These are phyloP conservation scores for Agarophyton chilense DNA, from an alignment of 23 red algal species.

Conservation along the genomic window DNA sequence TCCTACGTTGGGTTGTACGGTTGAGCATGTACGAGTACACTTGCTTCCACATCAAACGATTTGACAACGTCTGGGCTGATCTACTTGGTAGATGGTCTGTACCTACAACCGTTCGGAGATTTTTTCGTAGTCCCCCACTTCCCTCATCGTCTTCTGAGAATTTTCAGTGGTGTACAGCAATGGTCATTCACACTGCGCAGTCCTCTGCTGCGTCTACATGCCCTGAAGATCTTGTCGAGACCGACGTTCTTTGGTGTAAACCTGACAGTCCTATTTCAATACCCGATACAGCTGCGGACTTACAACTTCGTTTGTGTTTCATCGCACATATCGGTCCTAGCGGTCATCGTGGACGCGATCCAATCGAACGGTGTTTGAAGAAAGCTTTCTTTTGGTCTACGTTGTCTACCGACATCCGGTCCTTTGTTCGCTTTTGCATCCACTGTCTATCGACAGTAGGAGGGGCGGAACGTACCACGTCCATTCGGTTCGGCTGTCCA, in stretches of 20 bases:
- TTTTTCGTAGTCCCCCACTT: constrained; percentile 1
- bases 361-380: background rate
- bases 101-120: background rate
- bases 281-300: constrained; percentile 6
- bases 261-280: constrained; percentile 14
- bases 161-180: constrained; percentile 3
- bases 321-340: constrained; percentile 18
- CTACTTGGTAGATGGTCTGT: background rate
- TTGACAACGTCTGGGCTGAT: constrained; percentile 46
- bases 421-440: constrained; percentile 45
- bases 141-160: background rate
- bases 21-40: constrained; percentile 56
- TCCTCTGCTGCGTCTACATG: background rate
- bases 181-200: background rate
- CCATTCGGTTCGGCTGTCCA: constrained; percentile 25
- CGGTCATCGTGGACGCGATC: background rate
- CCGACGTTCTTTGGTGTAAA: no score
- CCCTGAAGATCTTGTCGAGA: constrained; percentile 9
- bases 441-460: constrained; percentile 39
- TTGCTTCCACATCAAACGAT: constrained; percentile 39
- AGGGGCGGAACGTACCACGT: constrained; percentile 46
- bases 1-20: constrained; percentile 18
- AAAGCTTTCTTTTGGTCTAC: constrained; percentile 9
- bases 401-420: background rate
- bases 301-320: constrained; percentile 33